Percentiles rank a stretch among this genome's conserved stretches.
Evolutionary conservation across 1,139 yeast genomes (phyloP).

Genomic region (Kurtzmaniella quercitrusa): DNA sequence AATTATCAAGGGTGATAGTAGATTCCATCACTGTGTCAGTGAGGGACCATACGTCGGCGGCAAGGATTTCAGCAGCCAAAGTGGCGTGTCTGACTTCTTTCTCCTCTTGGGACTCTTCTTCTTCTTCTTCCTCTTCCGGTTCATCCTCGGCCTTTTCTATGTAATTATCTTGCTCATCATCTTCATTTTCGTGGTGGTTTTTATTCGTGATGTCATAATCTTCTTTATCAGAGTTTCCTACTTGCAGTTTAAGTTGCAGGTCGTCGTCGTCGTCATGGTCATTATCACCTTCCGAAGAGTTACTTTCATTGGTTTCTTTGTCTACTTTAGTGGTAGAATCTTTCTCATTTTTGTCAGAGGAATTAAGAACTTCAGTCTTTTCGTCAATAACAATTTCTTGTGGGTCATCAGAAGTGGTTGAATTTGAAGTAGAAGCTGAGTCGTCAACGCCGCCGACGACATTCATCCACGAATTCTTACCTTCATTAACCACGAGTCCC

Average conservation of each 20-base stretch:
- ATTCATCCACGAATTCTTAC: conserved; percentile 14
- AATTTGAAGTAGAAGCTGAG: neutral
- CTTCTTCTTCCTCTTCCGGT: conserved; percentile 24
- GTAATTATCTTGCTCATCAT: conserved; percentile 13
- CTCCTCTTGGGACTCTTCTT: conserved; percentile 44
- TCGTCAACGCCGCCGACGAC: conserved; percentile 4
- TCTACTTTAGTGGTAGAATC: neutral
- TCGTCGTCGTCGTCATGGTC: conserved; percentile 2
- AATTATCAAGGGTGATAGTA: conserved; percentile 54
- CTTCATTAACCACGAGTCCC: conserved; percentile 56
- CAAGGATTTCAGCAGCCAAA: conserved; percentile 83
- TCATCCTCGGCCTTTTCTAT: conserved; percentile 15
- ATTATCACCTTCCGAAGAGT: conserved; percentile 5
- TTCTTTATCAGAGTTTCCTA: conserved; percentile 11
- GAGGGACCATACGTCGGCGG: conserved; percentile 93
- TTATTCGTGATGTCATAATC: conserved; percentile 24
- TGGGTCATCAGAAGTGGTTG: neutral
- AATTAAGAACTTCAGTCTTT: conserved; percentile 1
- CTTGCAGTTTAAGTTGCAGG: neutral
- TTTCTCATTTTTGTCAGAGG: neutral
- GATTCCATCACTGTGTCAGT: conserved; percentile 89
- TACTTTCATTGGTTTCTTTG: conserved; percentile 7
- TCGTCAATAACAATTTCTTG: conserved; percentile 1
- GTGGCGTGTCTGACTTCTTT: conserved; percentile 68
- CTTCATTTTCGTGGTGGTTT: conserved; percentile 23